Evolutionary conservation across 1,284 basidiomycete genomes (phyloP), one percentile per base, ranked within the genome.

Genomic region (Peniophora sp.): DNA sequence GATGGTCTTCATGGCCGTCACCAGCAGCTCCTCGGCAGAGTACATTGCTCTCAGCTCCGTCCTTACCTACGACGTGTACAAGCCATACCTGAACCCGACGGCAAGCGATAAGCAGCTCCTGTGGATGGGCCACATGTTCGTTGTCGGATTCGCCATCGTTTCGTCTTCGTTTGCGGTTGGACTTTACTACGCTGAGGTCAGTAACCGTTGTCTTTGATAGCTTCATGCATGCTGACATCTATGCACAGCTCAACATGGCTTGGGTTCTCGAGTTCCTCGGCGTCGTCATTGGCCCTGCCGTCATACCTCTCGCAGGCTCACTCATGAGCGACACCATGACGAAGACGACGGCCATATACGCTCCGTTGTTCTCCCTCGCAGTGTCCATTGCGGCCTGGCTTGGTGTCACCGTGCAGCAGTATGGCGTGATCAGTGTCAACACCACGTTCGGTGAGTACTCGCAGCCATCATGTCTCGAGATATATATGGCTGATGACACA

Each of bases 1-100:
- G 43, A 59, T 70, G 41, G 58, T 69, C 3, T 71, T 71, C 57
- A 62, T 73, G 58, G 71, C 71, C 2, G 67, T 74, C 39, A 76
- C 72, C 0, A 70, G 68, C 2, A 69, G 73, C 0, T 63, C 69
- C 1, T 71, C 73, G 9, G 73, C 74, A 1, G 73, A 78, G 55
- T 65, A 76, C 10, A 69, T 76, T 44, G 75, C 74, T 3, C 71
- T 74, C 3, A 71, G 71, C 1, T 68, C 70, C 3, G 64, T 76
- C 10, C 55, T 73, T 23, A 70, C 73, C 1, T 75, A 68, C 57
- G 74, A 76, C 59, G 53, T 76, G 32, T 76, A 70, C 61, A 65
- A 71, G 48, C 61, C 65, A 6, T 69, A 68, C 52, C 58, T 68
- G 53, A 62, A 61, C 23, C 55, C 66, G 5, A 32, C 27, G 27